These are phyloP conservation scores for Cylindrotheca fusiformis DNA, from an alignment of 108 stramenopile genomes.

Conservation along the genomic window DNA sequence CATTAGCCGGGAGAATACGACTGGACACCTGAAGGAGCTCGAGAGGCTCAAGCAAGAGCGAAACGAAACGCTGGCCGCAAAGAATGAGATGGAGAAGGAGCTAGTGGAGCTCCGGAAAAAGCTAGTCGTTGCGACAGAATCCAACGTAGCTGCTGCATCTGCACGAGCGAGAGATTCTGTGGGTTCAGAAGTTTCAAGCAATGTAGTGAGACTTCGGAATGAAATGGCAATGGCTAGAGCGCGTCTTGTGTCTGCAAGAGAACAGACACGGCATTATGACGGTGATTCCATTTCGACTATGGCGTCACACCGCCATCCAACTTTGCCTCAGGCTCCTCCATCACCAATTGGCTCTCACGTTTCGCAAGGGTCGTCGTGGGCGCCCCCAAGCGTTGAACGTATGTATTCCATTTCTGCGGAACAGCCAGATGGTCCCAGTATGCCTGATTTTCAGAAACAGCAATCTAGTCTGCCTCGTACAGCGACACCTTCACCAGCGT, in stretches of 20 bases:
- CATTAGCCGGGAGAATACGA: conserved; percentile 11
- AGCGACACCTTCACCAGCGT: no score
- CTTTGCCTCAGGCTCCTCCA: background rate
- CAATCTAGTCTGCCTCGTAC: no score
- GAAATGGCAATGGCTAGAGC: conserved; percentile 22
- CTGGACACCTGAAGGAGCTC: background rate
- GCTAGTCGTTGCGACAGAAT: background rate
- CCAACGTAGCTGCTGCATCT: background rate
- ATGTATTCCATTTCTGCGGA: no score
- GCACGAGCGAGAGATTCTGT: background rate
- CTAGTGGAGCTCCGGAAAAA: conserved; percentile 22
- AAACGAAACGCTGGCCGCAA: conserved; percentile 1
- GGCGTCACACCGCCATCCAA: background rate
- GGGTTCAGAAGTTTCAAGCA: background rate
- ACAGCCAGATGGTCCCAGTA: no score
- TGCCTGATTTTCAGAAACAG: no score
- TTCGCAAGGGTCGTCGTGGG: conserved; percentile 16
- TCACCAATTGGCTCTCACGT: background rate
- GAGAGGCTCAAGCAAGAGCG: conserved; percentile 14
- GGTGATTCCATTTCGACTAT: background rate
- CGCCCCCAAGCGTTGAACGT: conserved; percentile 5
- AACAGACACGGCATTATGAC: conserved; percentile 3
- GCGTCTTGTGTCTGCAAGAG: conserved; percentile 20
- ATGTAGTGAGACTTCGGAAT: conserved; percentile 15
- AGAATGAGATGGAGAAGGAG: conserved; percentile 4